Conservation (phyloP, 345 rosid genomes). For the Kernera saxatilis region DNA sequence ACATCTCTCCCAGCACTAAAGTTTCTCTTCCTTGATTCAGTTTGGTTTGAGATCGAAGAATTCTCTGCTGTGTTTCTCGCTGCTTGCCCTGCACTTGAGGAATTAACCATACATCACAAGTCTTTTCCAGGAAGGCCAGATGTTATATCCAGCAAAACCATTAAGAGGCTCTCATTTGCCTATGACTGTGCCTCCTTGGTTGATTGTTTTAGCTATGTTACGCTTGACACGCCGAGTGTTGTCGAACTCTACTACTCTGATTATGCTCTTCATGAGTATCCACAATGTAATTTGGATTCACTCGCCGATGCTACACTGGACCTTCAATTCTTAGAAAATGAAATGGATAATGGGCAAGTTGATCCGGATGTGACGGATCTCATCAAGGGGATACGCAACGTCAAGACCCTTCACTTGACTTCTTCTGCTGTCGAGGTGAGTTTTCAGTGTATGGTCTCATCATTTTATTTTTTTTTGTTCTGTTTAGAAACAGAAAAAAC, state of each 20-base stretch:
- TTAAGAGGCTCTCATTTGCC: background rate
- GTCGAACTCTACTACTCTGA: background rate
- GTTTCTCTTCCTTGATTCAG: background rate
- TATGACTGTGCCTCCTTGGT: background rate
- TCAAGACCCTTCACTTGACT: background rate
- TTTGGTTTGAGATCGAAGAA: background rate
- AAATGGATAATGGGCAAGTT: too few species aligned
- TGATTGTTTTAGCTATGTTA: background rate
- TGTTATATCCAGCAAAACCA: background rate
- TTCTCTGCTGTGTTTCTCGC: background rate
- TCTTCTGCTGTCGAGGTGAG: background rate
- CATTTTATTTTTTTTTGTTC: too few species aligned
- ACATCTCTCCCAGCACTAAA: background rate
- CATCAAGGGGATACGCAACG: background rate
- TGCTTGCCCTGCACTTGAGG: background rate
- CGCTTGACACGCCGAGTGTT: background rate
- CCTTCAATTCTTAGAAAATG: background rate
- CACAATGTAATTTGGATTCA: background rate
- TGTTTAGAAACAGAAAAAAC: background rate
- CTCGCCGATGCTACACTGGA: background rate
- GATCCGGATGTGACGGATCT: background rate
- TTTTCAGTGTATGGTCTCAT: background rate
- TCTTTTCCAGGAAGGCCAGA: background rate
- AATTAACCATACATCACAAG: background rate
- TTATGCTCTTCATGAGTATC: background rate